A percentile compares a stretch with the other conserved stretches of the same genome.
Evolutionary conservation across 768 basidiomycete species (phyloP).

Genomic region (Rhodosporidiobolus odoratus): DNA sequence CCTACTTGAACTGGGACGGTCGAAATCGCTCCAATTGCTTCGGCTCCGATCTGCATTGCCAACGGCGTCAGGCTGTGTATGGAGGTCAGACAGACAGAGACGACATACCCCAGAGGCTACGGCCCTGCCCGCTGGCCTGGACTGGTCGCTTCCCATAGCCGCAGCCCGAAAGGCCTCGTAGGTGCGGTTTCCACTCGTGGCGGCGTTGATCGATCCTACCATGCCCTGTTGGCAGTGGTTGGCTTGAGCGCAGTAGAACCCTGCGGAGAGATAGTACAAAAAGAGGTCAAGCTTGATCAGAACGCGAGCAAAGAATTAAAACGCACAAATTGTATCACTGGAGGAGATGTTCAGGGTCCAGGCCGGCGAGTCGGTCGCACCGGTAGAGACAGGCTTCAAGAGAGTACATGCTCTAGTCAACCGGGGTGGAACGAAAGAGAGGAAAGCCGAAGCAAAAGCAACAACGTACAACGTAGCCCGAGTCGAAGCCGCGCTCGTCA

Average conservation of each 20-base stretch:
- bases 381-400: slow-evolving; percentile 19
- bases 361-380: slow-evolving; percentile 25
- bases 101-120: background rate
- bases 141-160: background rate
- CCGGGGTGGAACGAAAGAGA: background rate
- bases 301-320: background rate
- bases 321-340: slow-evolving; percentile 29
- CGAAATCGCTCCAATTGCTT: too few species aligned
- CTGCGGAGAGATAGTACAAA: background rate
- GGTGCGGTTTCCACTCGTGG: slow-evolving; percentile 9
- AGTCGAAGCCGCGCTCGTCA: slow-evolving; percentile 23
- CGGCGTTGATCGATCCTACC: slow-evolving; percentile 38
- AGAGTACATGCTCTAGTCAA: background rate
- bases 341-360: slow-evolving; percentile 32
- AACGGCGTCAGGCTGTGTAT: too few species aligned
- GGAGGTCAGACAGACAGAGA: background rate
- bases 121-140: background rate
- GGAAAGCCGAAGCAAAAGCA: background rate
- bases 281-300: background rate
- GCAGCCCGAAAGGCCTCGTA: slow-evolving; percentile 2
- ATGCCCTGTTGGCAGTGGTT: slow-evolving; percentile 36
- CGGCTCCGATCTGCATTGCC: too few species aligned
- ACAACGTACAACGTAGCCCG: slow-evolving; percentile 5
- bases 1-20: too few species aligned
- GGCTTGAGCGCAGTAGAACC: slow-evolving; percentile 27